Conservation (phyloP, 2,329 filamentous ascomycete species). For the Leptosphaerulina australis region DNA sequence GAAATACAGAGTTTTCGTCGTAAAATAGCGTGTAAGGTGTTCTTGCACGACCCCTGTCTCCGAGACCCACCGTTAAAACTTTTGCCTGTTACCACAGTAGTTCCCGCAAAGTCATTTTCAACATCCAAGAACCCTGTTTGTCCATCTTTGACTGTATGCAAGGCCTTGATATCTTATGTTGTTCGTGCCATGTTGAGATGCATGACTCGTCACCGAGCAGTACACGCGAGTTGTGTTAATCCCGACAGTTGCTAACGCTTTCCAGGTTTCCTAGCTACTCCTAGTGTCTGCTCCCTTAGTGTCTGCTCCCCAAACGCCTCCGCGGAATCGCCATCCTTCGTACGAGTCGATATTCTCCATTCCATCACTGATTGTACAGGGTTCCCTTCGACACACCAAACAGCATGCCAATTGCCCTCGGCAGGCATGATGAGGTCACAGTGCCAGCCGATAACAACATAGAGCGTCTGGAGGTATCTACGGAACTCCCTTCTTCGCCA, state of each 20-base stretch:
- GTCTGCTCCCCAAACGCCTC: too few relatives aligned
- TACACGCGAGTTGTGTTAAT: background rate
- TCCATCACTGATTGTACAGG: background rate
- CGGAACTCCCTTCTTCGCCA: background rate
- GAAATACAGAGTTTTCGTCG: too few relatives aligned
- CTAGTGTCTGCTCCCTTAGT: background rate
- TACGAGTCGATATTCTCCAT: background rate
- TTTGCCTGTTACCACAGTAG: too few relatives aligned
- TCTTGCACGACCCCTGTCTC: too few relatives aligned
- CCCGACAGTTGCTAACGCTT: conserved; percentile 1
- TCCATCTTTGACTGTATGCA: background rate
- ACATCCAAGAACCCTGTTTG: conserved; percentile 12
- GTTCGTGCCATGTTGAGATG: background rate
- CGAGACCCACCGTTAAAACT: too few relatives aligned
- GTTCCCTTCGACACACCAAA: background rate
- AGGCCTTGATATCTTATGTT: background rate
- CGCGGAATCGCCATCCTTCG: background rate
- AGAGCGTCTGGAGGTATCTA: background rate
- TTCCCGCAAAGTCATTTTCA: conserved; percentile 12
- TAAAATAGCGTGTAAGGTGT: too few relatives aligned
- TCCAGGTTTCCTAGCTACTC: background rate
- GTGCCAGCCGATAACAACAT: background rate
- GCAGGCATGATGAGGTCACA: conserved; percentile 2
- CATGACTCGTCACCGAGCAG: conserved; percentile 5
- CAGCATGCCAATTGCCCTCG: background rate